Percentiles rank a stretch among this genome's conserved stretches.
These are phyloP conservation scores for Prunus kanzakura DNA, from an alignment of 306 rosid species.

Conservation along the genomic window DNA sequence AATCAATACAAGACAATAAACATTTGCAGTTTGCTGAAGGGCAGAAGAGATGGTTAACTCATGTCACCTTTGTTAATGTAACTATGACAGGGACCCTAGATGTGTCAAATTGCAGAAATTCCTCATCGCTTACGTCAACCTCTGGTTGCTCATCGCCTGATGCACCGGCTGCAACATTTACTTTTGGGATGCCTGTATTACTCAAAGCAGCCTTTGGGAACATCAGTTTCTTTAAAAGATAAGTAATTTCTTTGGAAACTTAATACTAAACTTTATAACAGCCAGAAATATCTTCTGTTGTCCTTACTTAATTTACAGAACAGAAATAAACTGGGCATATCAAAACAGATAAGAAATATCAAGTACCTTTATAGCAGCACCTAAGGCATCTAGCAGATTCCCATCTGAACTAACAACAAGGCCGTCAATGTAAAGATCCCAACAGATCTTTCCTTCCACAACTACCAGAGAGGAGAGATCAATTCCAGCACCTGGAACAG, in stretches of 20 bases:
- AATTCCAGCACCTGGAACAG: conserved; percentile 73
- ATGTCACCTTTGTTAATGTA: conserved; percentile 75
- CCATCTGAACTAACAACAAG: conserved; percentile 87
- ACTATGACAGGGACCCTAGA: conserved; percentile 76
- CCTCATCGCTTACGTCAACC: conserved; percentile 81
- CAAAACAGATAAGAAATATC: background rate
- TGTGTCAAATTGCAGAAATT: conserved; percentile 84
- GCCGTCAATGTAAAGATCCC: conserved; percentile 91
- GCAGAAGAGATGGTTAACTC: background rate
- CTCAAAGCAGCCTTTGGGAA: conserved; percentile 76
- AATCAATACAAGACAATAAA: background rate
- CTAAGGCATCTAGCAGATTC: conserved; percentile 77
- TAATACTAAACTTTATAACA: background rate
- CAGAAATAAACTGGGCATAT: background rate
- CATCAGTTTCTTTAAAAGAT: conserved; percentile 6
- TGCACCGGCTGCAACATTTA: conserved; percentile 54
- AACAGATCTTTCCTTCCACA: conserved; percentile 80
- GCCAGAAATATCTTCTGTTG: background rate
- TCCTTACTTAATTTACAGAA: background rate
- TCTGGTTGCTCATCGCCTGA: conserved; percentile 64
- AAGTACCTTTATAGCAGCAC: conserved; percentile 88
- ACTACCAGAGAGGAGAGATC: conserved; percentile 66
- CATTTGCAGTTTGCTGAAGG: background rate
- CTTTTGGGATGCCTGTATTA: conserved; percentile 83
- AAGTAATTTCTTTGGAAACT: background rate